A percentile compares a stretch with the other conserved stretches of the same genome.
Conservation (phyloP, 148 eudicot species). For the Chenopodium album region DNA sequence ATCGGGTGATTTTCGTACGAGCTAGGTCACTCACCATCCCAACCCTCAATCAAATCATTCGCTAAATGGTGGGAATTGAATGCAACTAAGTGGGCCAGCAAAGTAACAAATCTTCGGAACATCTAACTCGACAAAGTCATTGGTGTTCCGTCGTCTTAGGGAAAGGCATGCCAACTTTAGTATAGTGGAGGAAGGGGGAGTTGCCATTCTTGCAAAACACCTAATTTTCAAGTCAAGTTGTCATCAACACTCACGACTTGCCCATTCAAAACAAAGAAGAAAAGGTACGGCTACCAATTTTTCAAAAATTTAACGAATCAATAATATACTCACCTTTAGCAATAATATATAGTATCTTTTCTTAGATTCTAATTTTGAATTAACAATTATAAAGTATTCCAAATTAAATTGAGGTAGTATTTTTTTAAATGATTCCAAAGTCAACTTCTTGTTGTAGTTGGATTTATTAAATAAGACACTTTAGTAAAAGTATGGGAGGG, state of each 20-base stretch:
- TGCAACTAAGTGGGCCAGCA: neutral
- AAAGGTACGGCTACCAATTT: neutral
- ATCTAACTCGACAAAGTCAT: neutral
- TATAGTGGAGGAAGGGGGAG: neutral
- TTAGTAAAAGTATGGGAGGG: too few species aligned
- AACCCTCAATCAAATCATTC: neutral
- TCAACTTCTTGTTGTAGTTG: neutral
- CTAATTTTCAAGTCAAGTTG: neutral
- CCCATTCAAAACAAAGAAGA: neutral
- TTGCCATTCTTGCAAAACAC: neutral
- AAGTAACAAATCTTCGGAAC: neutral
- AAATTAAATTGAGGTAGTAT: neutral
- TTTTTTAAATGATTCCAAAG: neutral
- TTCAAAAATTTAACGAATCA: neutral
- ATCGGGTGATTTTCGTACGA: too few species aligned
- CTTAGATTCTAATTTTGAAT: neutral
- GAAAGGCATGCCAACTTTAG: neutral
- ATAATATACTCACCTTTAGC: neutral
- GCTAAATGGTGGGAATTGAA: neutral
- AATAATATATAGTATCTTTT: too few species aligned
- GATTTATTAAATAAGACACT: neutral
- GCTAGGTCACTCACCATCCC: neutral
- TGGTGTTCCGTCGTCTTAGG: slow-evolving; percentile 26
- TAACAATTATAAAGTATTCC: neutral
- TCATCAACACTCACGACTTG: neutral